Conservation (phyloP, 331 rosid species). For the Prunus yedoensis region DNA sequence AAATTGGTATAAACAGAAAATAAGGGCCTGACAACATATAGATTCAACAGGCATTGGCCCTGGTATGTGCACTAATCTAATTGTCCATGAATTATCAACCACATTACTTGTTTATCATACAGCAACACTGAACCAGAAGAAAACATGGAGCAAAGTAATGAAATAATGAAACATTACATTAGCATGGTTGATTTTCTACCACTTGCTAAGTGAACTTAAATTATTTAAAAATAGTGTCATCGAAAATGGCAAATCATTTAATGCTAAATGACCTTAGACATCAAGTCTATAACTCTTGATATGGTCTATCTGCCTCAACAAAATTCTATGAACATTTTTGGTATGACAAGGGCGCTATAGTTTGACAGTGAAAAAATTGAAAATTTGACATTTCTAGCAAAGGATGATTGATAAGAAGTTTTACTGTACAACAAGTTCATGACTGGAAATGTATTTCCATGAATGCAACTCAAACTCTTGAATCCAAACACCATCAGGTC, state of each 20-base stretch:
- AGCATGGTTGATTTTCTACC: not conserved
- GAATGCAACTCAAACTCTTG: constrained; percentile 6
- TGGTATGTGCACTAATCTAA: not conserved
- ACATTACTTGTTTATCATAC: not conserved
- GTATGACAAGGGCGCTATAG: not conserved
- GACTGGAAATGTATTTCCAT: not conserved
- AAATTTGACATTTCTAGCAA: not conserved
- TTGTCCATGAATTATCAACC: not conserved
- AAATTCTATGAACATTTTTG: not conserved
- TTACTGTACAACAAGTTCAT: not conserved
- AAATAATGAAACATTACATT: not conserved
- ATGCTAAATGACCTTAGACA: not conserved
- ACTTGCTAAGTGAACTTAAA: not conserved
- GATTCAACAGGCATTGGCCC: not conserved
- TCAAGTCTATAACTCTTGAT: not conserved
- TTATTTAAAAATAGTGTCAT: too few relatives aligned
- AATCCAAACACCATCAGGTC: not conserved
- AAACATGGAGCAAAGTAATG: not conserved
- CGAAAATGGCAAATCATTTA: not conserved
- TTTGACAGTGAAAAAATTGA: not conserved
- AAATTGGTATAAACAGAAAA: not conserved
- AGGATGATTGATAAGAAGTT: not conserved
- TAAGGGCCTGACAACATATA: not conserved
- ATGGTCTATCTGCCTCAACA: not conserved
- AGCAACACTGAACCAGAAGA: constrained; percentile 11